A percentile compares a stretch with the other conserved stretches of the same genome.
Evolutionary conservation across 2,329 filamentous ascomycete genomes (phyloP).

Genomic region (Xylaria sp.): DNA sequence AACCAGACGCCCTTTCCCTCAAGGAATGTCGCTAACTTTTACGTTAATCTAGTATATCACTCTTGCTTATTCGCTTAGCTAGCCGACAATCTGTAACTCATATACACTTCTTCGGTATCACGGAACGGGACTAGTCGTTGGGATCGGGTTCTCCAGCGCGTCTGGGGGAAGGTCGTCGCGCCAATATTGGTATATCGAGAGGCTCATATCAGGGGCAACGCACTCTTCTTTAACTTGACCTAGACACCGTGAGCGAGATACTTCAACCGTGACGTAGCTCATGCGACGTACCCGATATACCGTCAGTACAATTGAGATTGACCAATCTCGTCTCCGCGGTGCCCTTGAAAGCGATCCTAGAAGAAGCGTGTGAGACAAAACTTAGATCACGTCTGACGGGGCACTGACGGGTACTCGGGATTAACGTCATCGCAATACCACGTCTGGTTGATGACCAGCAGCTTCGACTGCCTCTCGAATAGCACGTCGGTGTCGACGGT

Average conservation of each 20-base stretch:
- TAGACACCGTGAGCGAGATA: background rate
- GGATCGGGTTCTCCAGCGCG: constrained; percentile 20
- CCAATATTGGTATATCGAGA: constrained; percentile 19
- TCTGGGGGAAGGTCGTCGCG: constrained; percentile 19
- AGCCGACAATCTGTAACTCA: background rate
- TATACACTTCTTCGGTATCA: background rate
- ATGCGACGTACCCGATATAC: constrained; percentile 6
- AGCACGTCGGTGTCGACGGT: constrained; percentile 20
- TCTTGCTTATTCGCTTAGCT: background rate
- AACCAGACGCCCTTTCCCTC: background rate
- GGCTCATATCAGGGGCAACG: constrained; percentile 9
- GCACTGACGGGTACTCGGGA: constrained; percentile 23
- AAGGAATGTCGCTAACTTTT: background rate
- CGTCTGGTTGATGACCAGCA: constrained; percentile 20
- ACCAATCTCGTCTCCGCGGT: constrained; percentile 14
- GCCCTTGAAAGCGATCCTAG: constrained; percentile 24
- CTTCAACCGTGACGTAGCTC: background rate
- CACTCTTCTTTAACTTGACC: constrained; percentile 17
- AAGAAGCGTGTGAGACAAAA: background rate
- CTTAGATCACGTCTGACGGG: background rate
- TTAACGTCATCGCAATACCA: constrained; percentile 29
- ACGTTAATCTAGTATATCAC: background rate
- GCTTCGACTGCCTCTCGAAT: constrained; percentile 15
- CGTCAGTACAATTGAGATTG: constrained; percentile 9
- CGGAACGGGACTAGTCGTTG: background rate